Evolutionary conservation across 2,329 filamentous ascomycete species (phyloP), one percentile per base, ranked within the genome.

Genomic region (Furcasterigmium sp.): DNA sequence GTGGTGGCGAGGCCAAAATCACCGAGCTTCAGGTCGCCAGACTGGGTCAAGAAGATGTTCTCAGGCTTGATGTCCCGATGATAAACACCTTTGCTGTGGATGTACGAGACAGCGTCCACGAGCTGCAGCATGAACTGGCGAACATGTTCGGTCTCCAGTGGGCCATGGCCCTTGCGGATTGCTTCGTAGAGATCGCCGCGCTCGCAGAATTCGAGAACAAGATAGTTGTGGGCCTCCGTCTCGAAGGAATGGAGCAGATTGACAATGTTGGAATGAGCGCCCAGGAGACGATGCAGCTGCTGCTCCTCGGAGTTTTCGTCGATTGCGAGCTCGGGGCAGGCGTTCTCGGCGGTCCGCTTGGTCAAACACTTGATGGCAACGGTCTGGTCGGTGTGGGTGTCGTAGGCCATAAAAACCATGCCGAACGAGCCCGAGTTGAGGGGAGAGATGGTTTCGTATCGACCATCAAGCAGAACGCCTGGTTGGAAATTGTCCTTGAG

Each of bases 41-140:
- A 80, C 47, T 91, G 80, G 46, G 84, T 87, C 51, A 98, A 76
- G 64, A 98, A 97, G 65, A 98, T 95, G 73, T 98, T 98, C 76
- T 98, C 93, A 1, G 93, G 93, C 72, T 98, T 98, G 79, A 98
- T 96, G 65, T 98, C 93, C 48, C 93, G 87, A 62, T 98, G 93
- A 64, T 90, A 96, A 60, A 97, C 80, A 51, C 89, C 91, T 64
- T 91, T 91, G 50, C 79, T 77, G 65, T 98, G 93, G 68, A 95
- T 89, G 66, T 89, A 91, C 49, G 87, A 83, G 39, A 98, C 86
- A 40, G 91, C 88, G 60, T 87, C 84, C 42, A 98, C 80, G 26
- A 98, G 80, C 68, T 98, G 83, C 46, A 96, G 73, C 93, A 98
- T 97, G 72, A 97, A 96, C 52, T 88, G 87, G 52, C 93, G 88